Percentiles rank a stretch among this genome's conserved stretches.
Conservation (phyloP, 2,329 filamentous ascomycete genomes). For the Hypoxylon sp. region DNA sequence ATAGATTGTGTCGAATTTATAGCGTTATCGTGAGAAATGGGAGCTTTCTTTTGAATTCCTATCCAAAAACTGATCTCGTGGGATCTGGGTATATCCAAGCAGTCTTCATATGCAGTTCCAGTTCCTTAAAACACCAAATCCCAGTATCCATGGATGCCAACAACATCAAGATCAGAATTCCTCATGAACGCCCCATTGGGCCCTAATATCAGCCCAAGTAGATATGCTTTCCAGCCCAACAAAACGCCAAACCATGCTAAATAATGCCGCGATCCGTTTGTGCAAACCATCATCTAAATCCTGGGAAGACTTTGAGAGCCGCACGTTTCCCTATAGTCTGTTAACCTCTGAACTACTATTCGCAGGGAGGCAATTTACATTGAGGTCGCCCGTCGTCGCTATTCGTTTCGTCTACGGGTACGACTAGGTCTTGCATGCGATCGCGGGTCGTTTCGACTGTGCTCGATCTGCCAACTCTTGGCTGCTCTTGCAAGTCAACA, state of each 20-base stretch:
- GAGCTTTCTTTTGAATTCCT: slow-evolving; percentile 27
- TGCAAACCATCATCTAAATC: slow-evolving; percentile 46
- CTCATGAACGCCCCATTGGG: slow-evolving; percentile 31
- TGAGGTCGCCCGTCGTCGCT: slow-evolving; percentile 54
- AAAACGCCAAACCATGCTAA: slow-evolving; percentile 46
- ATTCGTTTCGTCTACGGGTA: slow-evolving; percentile 51
- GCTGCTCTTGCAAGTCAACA: slow-evolving; percentile 47
- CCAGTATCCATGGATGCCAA: slow-evolving; percentile 21
- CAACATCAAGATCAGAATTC: slow-evolving; percentile 9
- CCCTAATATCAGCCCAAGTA: slow-evolving; percentile 22
- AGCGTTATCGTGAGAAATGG: slow-evolving; percentile 6
- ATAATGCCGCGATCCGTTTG: slow-evolving; percentile 23
- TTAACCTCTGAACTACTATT: slow-evolving; percentile 37
- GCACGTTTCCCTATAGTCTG: slow-evolving; percentile 59
- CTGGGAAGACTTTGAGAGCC: slow-evolving; percentile 62
- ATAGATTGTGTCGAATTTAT: slow-evolving; percentile 10
- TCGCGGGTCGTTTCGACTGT: slow-evolving; percentile 40
- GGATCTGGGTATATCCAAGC: slow-evolving; percentile 45
- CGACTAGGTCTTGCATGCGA: slow-evolving; percentile 51
- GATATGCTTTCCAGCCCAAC: slow-evolving; percentile 29
- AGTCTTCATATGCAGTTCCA: slow-evolving; percentile 41
- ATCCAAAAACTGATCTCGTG: slow-evolving; percentile 22
- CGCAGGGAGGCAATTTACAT: slow-evolving; percentile 45
- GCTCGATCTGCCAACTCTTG: slow-evolving; percentile 22
- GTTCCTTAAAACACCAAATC: slow-evolving; percentile 32